A percentile compares a stretch with the other conserved stretches of the same genome.
These are phyloP conservation scores for Xylaria cubensis DNA, from an alignment of 495 filamentous ascomycete species.

Conservation along the genomic window DNA sequence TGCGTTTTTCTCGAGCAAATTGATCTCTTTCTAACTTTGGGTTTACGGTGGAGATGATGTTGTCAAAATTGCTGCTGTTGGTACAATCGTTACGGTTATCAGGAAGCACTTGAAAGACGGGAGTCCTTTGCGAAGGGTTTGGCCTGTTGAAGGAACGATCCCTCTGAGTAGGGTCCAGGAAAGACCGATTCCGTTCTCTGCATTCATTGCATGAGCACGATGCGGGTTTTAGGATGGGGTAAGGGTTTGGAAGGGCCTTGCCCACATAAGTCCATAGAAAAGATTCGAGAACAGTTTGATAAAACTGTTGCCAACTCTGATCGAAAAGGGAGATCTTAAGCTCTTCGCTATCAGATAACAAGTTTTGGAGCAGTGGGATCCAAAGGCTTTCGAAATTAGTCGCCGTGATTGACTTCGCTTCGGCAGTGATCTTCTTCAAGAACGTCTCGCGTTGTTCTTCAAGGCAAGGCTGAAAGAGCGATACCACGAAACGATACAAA, in stretches of 20 bases:
- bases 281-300: slow-evolving; percentile 27
- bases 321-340: slow-evolving; percentile 35
- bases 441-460: neutral
- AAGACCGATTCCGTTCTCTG: neutral
- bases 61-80: neutral
- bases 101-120: neutral
- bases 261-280: slow-evolving; percentile 31
- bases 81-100: neutral
- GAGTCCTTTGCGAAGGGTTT: neutral
- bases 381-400: neutral
- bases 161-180: neutral
- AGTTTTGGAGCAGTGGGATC: neutral
- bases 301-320: slow-evolving; percentile 28
- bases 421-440: neutral
- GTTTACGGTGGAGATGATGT: neutral
- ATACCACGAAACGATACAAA: neutral
- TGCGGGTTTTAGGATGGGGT: neutral
- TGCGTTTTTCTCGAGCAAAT: neutral
- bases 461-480: slow-evolving; percentile 1
- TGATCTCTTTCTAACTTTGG: neutral
- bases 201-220: slow-evolving; percentile 4
- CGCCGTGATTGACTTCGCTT: neutral
- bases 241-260: slow-evolving; percentile 18
- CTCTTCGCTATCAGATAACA: slow-evolving; percentile 38
- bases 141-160: neutral